Percentiles rank a stretch among this genome's conserved stretches.
phyloP scores from a whole-genome alignment of 2,329 filamentous ascomycete genomes.

The Hortaea sp. region DNA sequence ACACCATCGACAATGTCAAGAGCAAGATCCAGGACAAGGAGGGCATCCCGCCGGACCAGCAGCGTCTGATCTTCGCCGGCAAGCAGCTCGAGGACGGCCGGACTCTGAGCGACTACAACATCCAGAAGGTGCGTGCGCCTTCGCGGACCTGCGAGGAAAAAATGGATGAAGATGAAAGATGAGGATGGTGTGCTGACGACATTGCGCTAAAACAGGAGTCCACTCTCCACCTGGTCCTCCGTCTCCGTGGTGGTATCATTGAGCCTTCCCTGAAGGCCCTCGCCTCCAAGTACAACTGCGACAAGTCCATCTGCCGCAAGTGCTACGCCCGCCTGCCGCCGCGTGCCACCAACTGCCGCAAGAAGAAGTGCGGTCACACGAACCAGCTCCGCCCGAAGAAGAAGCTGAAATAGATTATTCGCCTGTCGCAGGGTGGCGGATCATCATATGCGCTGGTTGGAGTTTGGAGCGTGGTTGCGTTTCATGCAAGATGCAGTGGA shows the following conservation, averaged over 20 bases:
- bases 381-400: slow-evolving; percentile 99
- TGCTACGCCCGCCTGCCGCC: slow-evolving; percentile 97
- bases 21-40: slow-evolving; percentile 99
- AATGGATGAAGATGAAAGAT: not conserved
- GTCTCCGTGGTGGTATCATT: slow-evolving; percentile 98
- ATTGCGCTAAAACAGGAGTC: slow-evolving; percentile 58
- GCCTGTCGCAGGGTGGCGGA: not conserved
- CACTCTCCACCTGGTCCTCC: slow-evolving; percentile 94
- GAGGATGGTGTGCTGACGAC: slow-evolving; percentile 8
- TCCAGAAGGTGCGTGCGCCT: slow-evolving; percentile 71
- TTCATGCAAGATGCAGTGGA: not conserved
- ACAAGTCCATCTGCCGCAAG: slow-evolving; percentile 99
- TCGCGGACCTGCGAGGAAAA: not conserved
- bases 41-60: slow-evolving; percentile 94
- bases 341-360: slow-evolving; percentile 99
- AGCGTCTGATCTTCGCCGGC: slow-evolving; percentile 96
- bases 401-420: slow-evolving; percentile 76
- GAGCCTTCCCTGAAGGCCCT: slow-evolving; percentile 98
- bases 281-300: slow-evolving; percentile 99
- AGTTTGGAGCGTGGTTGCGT: not conserved
- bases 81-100: slow-evolving; percentile 99
- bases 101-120: slow-evolving; percentile 96
- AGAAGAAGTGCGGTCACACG: slow-evolving; percentile 99
- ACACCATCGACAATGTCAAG: slow-evolving; percentile 99
- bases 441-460: not conserved